Conservation (phyloP, 2,329 filamentous ascomycete species). For the Fusarium oligoseptatum region DNA sequence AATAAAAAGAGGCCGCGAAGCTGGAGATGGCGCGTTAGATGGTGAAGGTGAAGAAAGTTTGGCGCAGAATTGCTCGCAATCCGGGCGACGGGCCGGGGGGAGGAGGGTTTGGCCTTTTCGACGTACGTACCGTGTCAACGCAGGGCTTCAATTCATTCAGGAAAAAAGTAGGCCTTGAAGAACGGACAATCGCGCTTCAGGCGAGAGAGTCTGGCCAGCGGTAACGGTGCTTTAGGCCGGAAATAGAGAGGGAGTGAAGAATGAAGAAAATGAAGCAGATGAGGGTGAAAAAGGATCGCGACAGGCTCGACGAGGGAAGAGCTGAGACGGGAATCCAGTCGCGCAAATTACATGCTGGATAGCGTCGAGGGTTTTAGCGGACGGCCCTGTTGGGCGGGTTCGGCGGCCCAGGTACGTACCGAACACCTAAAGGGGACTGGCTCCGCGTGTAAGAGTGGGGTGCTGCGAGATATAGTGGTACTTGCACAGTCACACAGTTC, state of each 20-base stretch:
- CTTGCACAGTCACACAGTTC: background rate
- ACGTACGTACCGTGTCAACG: constrained; percentile 45
- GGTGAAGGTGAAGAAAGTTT: constrained; percentile 19
- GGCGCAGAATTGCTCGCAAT: constrained; percentile 27
- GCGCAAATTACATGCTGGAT: constrained; percentile 50
- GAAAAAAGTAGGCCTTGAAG: constrained; percentile 19
- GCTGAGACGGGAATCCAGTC: constrained; percentile 46
- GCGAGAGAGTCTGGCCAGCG: constrained; percentile 16
- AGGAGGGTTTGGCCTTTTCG: constrained; percentile 11
- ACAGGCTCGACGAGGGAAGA: constrained; percentile 41
- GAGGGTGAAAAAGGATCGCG: constrained; percentile 46
- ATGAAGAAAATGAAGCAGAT: constrained; percentile 36
- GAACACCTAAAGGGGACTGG: constrained; percentile 31
- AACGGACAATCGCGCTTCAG: constrained; percentile 31
- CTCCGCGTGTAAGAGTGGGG: constrained; percentile 26
- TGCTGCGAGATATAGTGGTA: constrained; percentile 48
- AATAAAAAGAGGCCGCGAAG: constrained; percentile 18
- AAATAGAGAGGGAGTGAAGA: constrained; percentile 32
- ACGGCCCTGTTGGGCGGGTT: constrained; percentile 43
- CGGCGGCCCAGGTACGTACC: constrained; percentile 19
- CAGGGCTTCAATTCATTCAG: constrained; percentile 43
- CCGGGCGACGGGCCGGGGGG: constrained; percentile 30
- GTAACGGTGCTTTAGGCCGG: constrained; percentile 32
- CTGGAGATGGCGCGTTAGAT: constrained; percentile 34
- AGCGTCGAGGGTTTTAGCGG: constrained; percentile 47